phyloP scores from a whole-genome alignment of 805 yeast genomes.

The Yamadazyma akitaensis region DNA sequence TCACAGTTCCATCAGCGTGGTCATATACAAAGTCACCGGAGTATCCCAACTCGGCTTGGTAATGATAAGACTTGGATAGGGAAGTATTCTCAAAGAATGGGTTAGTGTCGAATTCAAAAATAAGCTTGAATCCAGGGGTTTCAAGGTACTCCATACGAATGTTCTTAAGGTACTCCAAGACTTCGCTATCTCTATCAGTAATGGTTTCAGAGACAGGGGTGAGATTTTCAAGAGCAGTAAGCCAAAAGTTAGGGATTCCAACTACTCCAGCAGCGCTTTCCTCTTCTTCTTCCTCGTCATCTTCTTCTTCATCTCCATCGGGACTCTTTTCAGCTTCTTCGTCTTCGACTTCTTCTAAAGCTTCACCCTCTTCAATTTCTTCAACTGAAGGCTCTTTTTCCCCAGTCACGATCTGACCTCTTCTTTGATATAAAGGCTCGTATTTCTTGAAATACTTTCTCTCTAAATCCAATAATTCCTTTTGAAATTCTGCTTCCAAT shows the following conservation, averaged over 20 bases:
- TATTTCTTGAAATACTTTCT: conserved; percentile 70
- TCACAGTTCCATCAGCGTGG: conserved; percentile 88
- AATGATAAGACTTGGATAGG: conserved; percentile 83
- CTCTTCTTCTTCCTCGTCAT: conserved; percentile 40
- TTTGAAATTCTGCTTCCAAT: conserved; percentile 87
- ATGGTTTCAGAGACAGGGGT: conserved; percentile 78
- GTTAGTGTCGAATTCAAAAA: conserved; percentile 75
- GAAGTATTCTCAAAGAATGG: conserved; percentile 70
- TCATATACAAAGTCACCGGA: conserved; percentile 96
- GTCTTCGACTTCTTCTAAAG: conserved; percentile 56
- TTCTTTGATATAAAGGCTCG: conserved; percentile 69
- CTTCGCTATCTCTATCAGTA: conserved; percentile 86
- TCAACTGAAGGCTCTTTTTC: conserved; percentile 69
- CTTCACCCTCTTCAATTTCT: conserved; percentile 77
- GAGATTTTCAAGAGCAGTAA: conserved; percentile 89
- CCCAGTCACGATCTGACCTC: conserved; percentile 73
- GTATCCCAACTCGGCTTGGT: conserved; percentile 90
- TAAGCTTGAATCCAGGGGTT: conserved; percentile 83
- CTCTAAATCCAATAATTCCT: conserved; percentile 82
- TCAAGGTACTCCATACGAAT: conserved; percentile 76
- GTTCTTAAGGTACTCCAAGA: conserved; percentile 64
- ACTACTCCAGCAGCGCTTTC: conserved; percentile 36
- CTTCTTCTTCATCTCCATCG: conserved; percentile 23
- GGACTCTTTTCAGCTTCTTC: conserved; percentile 25
- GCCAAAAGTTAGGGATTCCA: conserved; percentile 96